Evolutionary conservation across 495 filamentous ascomycete genomes (phyloP), one percentile per base, ranked within the genome.

Genomic region (Podospora tetraspora): DNA sequence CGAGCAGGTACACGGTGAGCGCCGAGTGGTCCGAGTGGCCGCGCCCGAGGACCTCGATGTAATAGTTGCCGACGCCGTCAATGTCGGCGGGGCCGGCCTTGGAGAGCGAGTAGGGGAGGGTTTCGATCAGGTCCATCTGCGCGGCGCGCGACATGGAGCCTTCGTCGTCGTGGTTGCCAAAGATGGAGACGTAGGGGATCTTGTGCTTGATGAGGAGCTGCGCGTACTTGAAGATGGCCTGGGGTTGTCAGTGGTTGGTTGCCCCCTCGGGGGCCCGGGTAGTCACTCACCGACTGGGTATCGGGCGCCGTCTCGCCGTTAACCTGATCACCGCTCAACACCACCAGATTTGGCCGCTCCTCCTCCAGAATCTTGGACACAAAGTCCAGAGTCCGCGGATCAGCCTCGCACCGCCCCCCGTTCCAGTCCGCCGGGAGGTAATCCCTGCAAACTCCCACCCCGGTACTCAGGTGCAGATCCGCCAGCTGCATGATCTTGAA

Each of bases 161-260:
- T 82, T 97, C 94, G 76, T 98, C 93, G 75, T 99, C 95, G 78
- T 99, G 95, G 75, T 99, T 99, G 57, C 95, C 95, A 73, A 97
- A 96, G 65, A 99, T 98, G 61, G 90, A 88, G 52, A 93, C 94
- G 72, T 94, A 99, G 0, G 95, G 96, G 57, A 97, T 91, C 71
- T 91, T 90, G 75, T 89, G 92, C 74, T 92, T 87, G 69, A 94
- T 90, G 62, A 99, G 86, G 3, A 94, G 82, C 68, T 92, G 89
- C 21, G 92, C 93, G 69, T 93, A 92, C 79, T 99, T 99, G 83
- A 96, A 97, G 61, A 99, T 87, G 8, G 94, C 92, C 84, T 89
- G 64, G 9, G 22, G 22, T 32, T 59, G 60, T 73, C 29, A 73
- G 72, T 13, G 25, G 4, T 12, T n/a, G 25, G 2, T 12, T 16